Conservation (phyloP, 2,329 filamentous ascomycete species). For the Aspergillus brasiliensis region DNA sequence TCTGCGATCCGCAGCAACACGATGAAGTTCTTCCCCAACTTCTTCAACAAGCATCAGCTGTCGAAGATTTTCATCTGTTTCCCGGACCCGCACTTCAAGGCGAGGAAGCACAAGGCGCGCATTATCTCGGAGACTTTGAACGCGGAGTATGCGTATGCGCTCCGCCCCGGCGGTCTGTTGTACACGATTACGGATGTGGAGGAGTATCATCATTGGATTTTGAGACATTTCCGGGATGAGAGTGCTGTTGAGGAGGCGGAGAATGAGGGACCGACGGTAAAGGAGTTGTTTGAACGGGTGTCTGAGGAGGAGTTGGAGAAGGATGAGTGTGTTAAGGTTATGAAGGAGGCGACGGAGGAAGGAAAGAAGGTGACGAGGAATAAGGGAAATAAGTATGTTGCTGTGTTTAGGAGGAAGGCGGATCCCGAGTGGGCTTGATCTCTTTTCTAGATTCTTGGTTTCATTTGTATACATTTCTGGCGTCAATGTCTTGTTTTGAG, state of each 20-base stretch:
- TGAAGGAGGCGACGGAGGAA: constrained; percentile 84
- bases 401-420: constrained; percentile 77
- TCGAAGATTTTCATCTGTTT: constrained; percentile 97
- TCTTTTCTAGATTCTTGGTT: neutral
- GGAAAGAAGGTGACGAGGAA: constrained; percentile 95
- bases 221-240: constrained; percentile 77
- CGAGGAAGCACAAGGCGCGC: constrained; percentile 92
- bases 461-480: neutral
- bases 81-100: constrained; percentile 97
- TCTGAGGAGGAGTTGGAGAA: constrained; percentile 56
- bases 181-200: constrained; percentile 99
- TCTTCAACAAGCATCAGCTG: constrained; percentile 80
- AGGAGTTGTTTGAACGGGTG: constrained; percentile 72
- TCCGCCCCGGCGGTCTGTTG: constrained; percentile 79
- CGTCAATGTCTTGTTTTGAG: neutral
- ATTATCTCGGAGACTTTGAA: constrained; percentile 88
- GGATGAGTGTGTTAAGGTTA: constrained; percentile 62
- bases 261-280: constrained; percentile 78
- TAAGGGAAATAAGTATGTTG: constrained; percentile 86
- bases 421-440: constrained; percentile 69
- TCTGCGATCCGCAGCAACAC: constrained; percentile 88
- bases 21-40: constrained; percentile 99
- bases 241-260: constrained; percentile 62
- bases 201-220: constrained; percentile 92
- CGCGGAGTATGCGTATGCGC: constrained; percentile 88